Evolutionary conservation across 2,329 filamentous ascomycete species (phyloP).

Genomic region (Paracoccidioides brasiliensis): DNA sequence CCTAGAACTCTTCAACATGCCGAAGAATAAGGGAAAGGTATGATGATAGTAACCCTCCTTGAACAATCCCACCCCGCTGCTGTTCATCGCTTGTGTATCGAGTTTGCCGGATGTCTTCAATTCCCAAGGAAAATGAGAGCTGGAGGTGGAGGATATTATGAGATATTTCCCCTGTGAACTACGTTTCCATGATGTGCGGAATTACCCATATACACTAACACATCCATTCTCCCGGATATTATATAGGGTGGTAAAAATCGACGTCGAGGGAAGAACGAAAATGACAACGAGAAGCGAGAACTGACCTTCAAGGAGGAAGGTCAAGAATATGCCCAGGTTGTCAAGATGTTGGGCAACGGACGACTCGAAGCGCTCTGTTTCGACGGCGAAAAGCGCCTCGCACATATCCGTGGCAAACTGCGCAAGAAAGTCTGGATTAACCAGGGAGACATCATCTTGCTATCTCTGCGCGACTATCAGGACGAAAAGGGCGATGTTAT

Average conservation of each 20-base stretch:
- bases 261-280: slow-evolving; percentile 97
- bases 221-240: slow-evolving; percentile 1
- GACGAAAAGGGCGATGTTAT: slow-evolving; percentile 89
- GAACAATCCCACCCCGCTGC: slow-evolving; percentile 14
- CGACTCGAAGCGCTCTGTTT: slow-evolving; percentile 90
- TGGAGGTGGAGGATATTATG: neutral
- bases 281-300: slow-evolving; percentile 98
- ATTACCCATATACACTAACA: slow-evolving; percentile 16
- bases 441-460: slow-evolving; percentile 85
- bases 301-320: slow-evolving; percentile 98
- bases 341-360: slow-evolving; percentile 95
- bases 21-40: slow-evolving; percentile 99
- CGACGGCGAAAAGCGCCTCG: slow-evolving; percentile 76
- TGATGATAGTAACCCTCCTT: slow-evolving; percentile 24
- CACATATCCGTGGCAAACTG: slow-evolving; percentile 86
- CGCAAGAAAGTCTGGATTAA: slow-evolving; percentile 99
- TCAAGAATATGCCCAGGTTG: slow-evolving; percentile 77
- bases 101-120: neutral
- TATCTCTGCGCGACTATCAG: slow-evolving; percentile 83
- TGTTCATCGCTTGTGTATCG: slow-evolving; percentile 5
- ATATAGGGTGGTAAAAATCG: slow-evolving; percentile 91
- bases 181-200: too few species aligned
- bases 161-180: too few species aligned
- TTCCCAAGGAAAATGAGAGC: neutral
- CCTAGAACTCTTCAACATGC: slow-evolving; percentile 48